Conservation (phyloP, 139 green algal species). For the Haematococcus lacustris region DNA sequence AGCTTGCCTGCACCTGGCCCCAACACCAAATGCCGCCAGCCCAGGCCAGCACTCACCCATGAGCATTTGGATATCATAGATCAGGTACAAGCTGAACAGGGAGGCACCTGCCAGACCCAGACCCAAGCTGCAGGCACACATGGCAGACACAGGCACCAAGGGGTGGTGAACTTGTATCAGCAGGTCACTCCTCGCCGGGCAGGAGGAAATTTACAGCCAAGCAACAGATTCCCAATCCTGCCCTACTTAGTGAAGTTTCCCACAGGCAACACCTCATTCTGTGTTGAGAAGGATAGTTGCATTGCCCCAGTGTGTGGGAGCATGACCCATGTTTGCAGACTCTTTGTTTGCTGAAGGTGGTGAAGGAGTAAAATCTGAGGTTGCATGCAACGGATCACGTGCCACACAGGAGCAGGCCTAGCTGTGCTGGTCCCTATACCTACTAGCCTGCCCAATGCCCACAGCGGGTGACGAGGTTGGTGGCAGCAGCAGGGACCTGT, state of each 20-base stretch:
- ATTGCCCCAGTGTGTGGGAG: too few relatives aligned
- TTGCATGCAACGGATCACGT: not conserved
- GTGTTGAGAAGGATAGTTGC: too few relatives aligned
- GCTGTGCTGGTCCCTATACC: too few relatives aligned
- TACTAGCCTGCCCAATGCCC: not conserved
- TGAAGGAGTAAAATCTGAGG: too few relatives aligned
- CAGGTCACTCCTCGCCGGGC: not conserved
- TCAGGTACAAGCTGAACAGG: constrained; percentile 28
- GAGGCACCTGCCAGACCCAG: constrained; percentile 13
- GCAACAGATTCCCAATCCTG: not conserved
- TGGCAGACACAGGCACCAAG: not conserved
- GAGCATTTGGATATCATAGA: constrained; percentile 23
- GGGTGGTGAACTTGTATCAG: not conserved
- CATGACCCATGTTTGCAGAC: too few relatives aligned
- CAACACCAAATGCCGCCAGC: too few relatives aligned
- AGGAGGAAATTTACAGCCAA: not conserved
- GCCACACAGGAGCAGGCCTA: constrained; percentile 8
- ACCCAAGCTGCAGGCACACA: not conserved
- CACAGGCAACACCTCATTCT: not conserved
- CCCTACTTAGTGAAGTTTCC: too few relatives aligned
- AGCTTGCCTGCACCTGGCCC: too few relatives aligned
- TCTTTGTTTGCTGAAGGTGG: too few relatives aligned
- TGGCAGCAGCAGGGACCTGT: too few relatives aligned
- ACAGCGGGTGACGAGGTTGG: constrained; percentile 2
- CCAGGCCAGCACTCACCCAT: too few relatives aligned